Conservation (phyloP, 176 grass and related monocot genomes). For the Urochloa ruziziensis region DNA sequence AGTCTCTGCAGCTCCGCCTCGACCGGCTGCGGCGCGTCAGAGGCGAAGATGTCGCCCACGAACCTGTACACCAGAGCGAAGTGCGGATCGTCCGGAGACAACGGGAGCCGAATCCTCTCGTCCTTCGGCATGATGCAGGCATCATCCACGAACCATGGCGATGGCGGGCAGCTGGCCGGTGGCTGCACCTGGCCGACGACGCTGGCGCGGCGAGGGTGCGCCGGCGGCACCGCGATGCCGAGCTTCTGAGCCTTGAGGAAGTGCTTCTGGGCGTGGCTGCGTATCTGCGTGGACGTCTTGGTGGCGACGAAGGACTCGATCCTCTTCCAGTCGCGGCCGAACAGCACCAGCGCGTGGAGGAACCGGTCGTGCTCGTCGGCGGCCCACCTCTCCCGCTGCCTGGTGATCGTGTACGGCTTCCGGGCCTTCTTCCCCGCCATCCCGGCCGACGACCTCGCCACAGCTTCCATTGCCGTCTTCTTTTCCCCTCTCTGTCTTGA, state of each 20-base stretch:
- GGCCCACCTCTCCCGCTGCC: background rate
- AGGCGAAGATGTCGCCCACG: constrained; percentile 62
- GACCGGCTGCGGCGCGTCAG: constrained; percentile 19
- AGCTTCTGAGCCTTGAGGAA: background rate
- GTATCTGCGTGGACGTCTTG: constrained; percentile 8
- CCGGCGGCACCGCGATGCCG: background rate
- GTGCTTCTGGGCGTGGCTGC: constrained; percentile 10
- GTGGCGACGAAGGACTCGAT: background rate
- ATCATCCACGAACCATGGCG: background rate
- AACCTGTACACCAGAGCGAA: constrained; percentile 57
- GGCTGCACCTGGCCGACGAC: background rate
- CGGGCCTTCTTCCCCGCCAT: background rate
- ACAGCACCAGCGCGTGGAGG: background rate
- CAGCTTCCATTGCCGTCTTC: background rate
- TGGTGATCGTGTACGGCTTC: constrained; percentile 3
- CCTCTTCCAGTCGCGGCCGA: constrained; percentile 8
- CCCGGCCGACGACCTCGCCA: background rate
- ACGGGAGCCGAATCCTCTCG: background rate
- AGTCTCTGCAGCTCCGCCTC: constrained; percentile 36
- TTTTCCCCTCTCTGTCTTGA: too few species aligned
- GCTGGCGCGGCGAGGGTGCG: background rate
- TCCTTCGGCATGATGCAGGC: background rate
- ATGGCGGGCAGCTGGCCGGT: too few species aligned
- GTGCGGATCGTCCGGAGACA: constrained; percentile 9
- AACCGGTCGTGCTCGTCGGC: background rate